Percentiles rank a stretch among this genome's conserved stretches.
phyloP scores from a whole-genome alignment of 805 yeast species.

The Candida pini region DNA sequence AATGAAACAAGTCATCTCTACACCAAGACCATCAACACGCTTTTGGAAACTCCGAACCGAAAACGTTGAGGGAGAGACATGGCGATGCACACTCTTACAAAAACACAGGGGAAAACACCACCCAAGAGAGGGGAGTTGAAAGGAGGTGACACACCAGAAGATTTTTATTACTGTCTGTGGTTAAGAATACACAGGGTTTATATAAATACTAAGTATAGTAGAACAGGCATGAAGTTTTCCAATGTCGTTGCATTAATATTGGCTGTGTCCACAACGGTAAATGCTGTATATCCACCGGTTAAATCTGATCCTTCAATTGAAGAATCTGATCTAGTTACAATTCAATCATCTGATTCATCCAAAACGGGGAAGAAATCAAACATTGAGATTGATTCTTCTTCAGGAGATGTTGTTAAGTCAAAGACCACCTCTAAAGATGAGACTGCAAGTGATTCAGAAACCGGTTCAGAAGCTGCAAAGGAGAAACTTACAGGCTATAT shows the following conservation, averaged over 20 bases:
- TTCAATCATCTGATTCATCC: conserved; percentile 9
- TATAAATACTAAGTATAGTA: no score
- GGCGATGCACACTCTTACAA: no score
- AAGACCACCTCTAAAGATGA: neutral
- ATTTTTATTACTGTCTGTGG: no score
- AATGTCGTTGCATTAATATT: conserved; percentile 4
- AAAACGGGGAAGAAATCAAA: neutral
- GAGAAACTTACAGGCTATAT: conserved; percentile 11
- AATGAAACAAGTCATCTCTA: no score
- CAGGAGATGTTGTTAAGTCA: neutral
- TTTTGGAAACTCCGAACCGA: no score
- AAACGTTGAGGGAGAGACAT: no score
- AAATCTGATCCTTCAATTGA: conserved; percentile 7
- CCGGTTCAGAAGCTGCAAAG: conserved; percentile 5
- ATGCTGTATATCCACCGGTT: conserved; percentile 19
- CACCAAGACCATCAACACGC: no score
- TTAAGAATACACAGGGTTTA: no score
- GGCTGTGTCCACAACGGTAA: conserved; percentile 4
- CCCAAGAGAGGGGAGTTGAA: no score
- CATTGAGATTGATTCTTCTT: neutral
- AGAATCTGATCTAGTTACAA: conserved; percentile 14
- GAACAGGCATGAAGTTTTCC: conserved; percentile 7
- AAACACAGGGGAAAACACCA: no score
- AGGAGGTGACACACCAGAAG: no score
- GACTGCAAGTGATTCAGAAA: conserved; percentile 1